Conservation (phyloP, 1,284 basidiomycete species). For the Anthracocystis panici-leucophaei region DNA sequence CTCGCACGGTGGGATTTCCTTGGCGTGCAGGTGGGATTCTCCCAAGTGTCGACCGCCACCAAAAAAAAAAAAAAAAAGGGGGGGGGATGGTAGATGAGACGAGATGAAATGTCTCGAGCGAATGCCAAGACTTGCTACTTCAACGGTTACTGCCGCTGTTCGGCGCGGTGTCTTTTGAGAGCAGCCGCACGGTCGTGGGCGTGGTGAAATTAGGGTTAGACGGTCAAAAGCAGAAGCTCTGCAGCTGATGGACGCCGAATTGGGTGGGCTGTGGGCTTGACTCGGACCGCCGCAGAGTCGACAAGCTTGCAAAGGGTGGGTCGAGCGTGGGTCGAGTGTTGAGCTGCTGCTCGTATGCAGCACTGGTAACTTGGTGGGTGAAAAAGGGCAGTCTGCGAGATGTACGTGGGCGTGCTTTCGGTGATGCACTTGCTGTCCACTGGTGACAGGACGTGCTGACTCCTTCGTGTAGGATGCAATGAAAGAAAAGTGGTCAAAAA, state of each 20-base stretch:
- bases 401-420: too few relatives aligned
- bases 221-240: constrained; percentile 2
- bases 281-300: constrained; percentile 7
- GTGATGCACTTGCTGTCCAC: too few relatives aligned
- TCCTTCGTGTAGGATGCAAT: too few relatives aligned
- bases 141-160: constrained; percentile 3
- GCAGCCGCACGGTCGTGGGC: neutral
- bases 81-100: neutral
- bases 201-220: constrained; percentile 15
- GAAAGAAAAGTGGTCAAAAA: neutral
- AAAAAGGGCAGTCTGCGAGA: too few relatives aligned
- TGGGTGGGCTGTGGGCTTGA: constrained; percentile 24
- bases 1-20: constrained; percentile 24
- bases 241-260: constrained; percentile 7
- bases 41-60: constrained; percentile 8
- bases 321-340: neutral
- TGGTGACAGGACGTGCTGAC: too few relatives aligned
- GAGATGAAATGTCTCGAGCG: constrained; percentile 19
- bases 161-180: neutral
- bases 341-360: neutral
- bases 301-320: too few relatives aligned
- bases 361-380: too few relatives aligned
- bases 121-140: neutral
- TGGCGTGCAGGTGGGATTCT: constrained; percentile 12
- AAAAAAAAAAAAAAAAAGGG: neutral